Percentiles rank a stretch among this genome's conserved stretches.
Conservation (phyloP, 73 alveolate genomes). For the Paramecium biaurelia region DNA sequence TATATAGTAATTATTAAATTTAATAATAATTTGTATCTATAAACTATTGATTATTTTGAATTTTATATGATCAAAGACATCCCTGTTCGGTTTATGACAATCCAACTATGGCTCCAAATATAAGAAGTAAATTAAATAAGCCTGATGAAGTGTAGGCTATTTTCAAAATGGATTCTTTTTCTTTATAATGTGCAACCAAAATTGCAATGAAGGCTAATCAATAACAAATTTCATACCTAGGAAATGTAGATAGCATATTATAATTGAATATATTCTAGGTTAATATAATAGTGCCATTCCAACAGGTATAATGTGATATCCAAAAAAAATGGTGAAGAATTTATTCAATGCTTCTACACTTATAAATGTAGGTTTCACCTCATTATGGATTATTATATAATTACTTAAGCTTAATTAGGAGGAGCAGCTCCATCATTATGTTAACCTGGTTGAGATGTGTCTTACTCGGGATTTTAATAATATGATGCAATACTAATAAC, state of each 20-base stretch:
- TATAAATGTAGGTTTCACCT: not conserved
- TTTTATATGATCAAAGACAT: not conserved
- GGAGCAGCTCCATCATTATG: slow-evolving; percentile 42
- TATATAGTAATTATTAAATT: too few species aligned
- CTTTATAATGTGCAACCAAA: not conserved
- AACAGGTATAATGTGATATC: slow-evolving; percentile 27
- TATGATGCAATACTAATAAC: not conserved
- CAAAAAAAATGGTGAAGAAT: slow-evolving; percentile 28
- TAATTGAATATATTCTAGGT: slow-evolving; percentile 2
- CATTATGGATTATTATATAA: not conserved
- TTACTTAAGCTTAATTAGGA: not conserved
- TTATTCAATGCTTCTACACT: not conserved
- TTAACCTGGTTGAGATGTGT: not conserved
- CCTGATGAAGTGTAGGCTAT: not conserved
- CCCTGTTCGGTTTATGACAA: not conserved
- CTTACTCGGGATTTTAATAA: slow-evolving; percentile 4
- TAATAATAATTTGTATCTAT: too few species aligned
- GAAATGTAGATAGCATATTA: not conserved
- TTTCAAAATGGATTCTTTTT: not conserved
- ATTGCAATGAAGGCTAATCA: not conserved
- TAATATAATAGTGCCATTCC: slow-evolving; percentile 24
- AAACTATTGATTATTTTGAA: not conserved
- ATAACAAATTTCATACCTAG: not conserved
- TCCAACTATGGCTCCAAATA: not conserved
- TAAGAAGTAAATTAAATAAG: not conserved